These are phyloP conservation scores for Coemansia sp. DNA, from an alignment of 192 early-diverging fungal genomes.

Conservation along the genomic window DNA sequence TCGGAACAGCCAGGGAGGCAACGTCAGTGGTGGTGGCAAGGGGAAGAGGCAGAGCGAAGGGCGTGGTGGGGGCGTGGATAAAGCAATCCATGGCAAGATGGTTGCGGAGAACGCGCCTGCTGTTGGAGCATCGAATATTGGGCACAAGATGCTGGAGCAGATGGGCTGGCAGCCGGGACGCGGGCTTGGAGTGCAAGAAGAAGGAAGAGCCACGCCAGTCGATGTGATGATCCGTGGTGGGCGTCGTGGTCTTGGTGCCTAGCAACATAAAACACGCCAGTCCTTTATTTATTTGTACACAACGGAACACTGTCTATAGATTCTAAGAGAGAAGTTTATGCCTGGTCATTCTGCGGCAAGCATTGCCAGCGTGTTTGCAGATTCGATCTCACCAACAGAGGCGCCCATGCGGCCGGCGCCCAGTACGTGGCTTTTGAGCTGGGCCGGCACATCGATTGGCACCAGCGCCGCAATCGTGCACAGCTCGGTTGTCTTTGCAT, in stretches of 20 bases:
- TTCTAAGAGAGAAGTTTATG: background rate
- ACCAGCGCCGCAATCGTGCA: slow-evolving; percentile 33
- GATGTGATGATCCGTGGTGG: slow-evolving; percentile 47
- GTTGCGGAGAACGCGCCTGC: slow-evolving; percentile 44
- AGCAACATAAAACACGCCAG: background rate
- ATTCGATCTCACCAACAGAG: slow-evolving; percentile 21
- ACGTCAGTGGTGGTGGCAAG: background rate
- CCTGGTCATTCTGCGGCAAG: background rate
- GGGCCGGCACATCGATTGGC: slow-evolving; percentile 34
- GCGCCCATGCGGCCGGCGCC: slow-evolving; percentile 32
- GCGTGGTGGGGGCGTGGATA: background rate
- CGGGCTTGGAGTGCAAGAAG: slow-evolving; percentile 43
- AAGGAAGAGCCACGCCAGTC: slow-evolving; percentile 46
- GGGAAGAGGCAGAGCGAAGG: slow-evolving; percentile 8
- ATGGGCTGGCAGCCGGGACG: slow-evolving; percentile 56
- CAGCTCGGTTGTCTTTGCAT: slow-evolving; percentile 33
- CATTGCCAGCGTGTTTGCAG: slow-evolving; percentile 20
- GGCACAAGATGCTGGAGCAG: slow-evolving; percentile 53
- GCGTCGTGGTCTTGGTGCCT: slow-evolving; percentile 50
- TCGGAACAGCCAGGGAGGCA: slow-evolving; percentile 1
- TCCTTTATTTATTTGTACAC: background rate
- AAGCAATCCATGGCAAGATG: slow-evolving; percentile 24
- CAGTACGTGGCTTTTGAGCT: slow-evolving; percentile 44
- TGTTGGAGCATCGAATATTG: slow-evolving; percentile 51
- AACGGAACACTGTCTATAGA: background rate